Conservation (phyloP, 495 filamentous ascomycete genomes). For the Daldinia childiae region DNA sequence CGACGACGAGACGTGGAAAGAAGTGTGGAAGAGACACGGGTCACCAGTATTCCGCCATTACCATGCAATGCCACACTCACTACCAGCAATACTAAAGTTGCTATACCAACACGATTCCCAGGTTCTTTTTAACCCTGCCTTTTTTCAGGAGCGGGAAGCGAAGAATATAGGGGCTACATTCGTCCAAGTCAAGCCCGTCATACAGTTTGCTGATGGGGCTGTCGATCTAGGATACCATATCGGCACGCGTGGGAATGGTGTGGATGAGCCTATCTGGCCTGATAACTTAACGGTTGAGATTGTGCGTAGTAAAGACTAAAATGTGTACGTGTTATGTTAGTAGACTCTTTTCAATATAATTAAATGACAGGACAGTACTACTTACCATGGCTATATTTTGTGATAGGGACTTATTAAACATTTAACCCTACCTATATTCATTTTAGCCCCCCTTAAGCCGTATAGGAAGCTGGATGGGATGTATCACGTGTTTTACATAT, state of each 20-base stretch:
- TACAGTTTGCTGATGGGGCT: neutral
- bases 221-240: conserved; percentile 19
- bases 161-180: neutral
- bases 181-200: neutral
- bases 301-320: conserved; percentile 1
- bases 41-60: neutral
- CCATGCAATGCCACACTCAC: neutral
- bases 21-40: conserved; percentile 27
- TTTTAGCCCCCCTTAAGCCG: too few species aligned
- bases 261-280: conserved; percentile 30
- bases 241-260: conserved; percentile 29
- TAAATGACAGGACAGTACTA: too few species aligned
- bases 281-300: conserved; percentile 29
- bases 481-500: neutral
- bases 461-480: too few species aligned
- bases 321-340: neutral
- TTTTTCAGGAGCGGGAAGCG: neutral
- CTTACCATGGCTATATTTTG: too few species aligned
- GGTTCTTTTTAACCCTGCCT: neutral
- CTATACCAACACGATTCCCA: neutral
- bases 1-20: conserved; percentile 29
- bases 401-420: too few species aligned
- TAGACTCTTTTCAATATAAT: too few species aligned
- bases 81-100: neutral
- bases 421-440: too few species aligned